Conservation (phyloP, 2,329 filamentous ascomycete species). For the Pyricularia grisea region DNA sequence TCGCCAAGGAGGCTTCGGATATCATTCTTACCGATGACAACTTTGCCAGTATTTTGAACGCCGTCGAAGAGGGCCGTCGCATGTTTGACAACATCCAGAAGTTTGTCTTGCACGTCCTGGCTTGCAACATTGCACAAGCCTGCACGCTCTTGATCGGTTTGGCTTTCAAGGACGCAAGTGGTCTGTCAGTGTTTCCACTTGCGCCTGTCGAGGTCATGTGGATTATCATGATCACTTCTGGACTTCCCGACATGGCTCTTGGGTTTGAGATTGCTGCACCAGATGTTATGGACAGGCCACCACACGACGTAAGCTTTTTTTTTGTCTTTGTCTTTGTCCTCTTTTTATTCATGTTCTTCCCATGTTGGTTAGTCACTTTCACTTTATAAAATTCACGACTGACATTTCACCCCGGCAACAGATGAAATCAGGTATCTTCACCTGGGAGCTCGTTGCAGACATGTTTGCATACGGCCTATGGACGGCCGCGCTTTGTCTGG, state of each 20-base stretch:
- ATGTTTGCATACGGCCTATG: slow-evolving; percentile 44
- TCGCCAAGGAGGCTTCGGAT: slow-evolving; percentile 55
- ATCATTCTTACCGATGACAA: slow-evolving; percentile 62
- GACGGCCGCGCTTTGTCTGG: slow-evolving; percentile 7
- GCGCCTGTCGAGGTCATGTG: slow-evolving; percentile 58
- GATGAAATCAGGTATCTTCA: slow-evolving; percentile 44
- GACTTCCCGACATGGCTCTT: slow-evolving; percentile 57
- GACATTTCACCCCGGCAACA: neutral
- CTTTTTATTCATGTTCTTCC: no score
- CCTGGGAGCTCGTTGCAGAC: slow-evolving; percentile 46
- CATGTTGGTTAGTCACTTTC: no score
- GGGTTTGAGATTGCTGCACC: slow-evolving; percentile 54
- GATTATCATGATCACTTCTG: slow-evolving; percentile 63
- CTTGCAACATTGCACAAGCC: slow-evolving; percentile 54
- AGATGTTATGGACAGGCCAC: slow-evolving; percentile 52
- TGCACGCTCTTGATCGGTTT: slow-evolving; percentile 54
- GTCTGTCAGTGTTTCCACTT: slow-evolving; percentile 55
- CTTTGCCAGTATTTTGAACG: slow-evolving; percentile 36
- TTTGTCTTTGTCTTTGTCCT: no score
- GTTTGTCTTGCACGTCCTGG: slow-evolving; percentile 52
- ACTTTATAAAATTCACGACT: neutral
- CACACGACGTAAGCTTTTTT: slow-evolving; percentile 15
- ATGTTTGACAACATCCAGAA: slow-evolving; percentile 61
- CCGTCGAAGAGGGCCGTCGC: slow-evolving; percentile 28
- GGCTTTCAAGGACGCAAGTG: slow-evolving; percentile 49